These are phyloP conservation scores for Beauveria medogensis DNA, from an alignment of 2,329 filamentous ascomycete genomes.

Conservation along the genomic window DNA sequence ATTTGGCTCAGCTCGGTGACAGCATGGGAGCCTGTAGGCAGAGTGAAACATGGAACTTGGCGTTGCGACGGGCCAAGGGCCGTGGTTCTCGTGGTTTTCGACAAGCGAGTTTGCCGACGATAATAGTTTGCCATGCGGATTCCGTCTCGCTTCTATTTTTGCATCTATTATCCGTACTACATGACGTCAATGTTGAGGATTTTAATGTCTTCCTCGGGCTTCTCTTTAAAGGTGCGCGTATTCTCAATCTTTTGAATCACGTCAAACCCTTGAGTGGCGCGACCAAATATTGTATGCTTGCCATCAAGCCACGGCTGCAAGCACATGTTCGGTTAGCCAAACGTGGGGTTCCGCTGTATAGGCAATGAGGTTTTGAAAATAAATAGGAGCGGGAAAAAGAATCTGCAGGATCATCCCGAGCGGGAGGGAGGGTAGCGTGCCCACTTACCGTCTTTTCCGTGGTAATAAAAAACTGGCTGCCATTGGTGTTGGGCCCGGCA, in stretches of 20 bases:
- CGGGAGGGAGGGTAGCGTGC: slow-evolving; percentile 6
- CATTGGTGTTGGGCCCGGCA: slow-evolving; percentile 90
- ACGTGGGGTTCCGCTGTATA: slow-evolving; percentile 8
- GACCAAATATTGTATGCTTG: slow-evolving; percentile 93
- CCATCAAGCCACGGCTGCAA: slow-evolving; percentile 78
- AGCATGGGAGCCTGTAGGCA: slow-evolving; percentile 1
- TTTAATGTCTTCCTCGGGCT: slow-evolving; percentile 94
- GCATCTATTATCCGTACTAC: slow-evolving; percentile 22
- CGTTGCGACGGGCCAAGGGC: slow-evolving; percentile 3
- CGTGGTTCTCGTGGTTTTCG: slow-evolving; percentile 1
- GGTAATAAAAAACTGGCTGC: slow-evolving; percentile 96
- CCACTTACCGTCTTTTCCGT: slow-evolving; percentile 80
- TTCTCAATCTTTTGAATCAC: slow-evolving; percentile 97
- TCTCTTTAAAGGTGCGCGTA: slow-evolving; percentile 76
- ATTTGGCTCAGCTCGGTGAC: slow-evolving; percentile 11
- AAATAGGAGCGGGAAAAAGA: slow-evolving; percentile 4
- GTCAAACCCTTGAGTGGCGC: slow-evolving; percentile 83
- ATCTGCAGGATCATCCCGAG: slow-evolving; percentile 1
- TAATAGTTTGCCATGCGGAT: not conserved
- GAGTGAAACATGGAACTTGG: slow-evolving; percentile 4
- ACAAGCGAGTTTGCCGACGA: slow-evolving; percentile 5
- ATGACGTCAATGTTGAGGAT: slow-evolving; percentile 76
- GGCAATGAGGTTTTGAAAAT: not conserved
- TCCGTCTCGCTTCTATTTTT: not conserved
- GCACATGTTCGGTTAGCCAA: slow-evolving; percentile 17